Evolutionary conservation across 2,329 filamentous ascomycete species (phyloP).

Genomic region (Paracamarosporium sp.): DNA sequence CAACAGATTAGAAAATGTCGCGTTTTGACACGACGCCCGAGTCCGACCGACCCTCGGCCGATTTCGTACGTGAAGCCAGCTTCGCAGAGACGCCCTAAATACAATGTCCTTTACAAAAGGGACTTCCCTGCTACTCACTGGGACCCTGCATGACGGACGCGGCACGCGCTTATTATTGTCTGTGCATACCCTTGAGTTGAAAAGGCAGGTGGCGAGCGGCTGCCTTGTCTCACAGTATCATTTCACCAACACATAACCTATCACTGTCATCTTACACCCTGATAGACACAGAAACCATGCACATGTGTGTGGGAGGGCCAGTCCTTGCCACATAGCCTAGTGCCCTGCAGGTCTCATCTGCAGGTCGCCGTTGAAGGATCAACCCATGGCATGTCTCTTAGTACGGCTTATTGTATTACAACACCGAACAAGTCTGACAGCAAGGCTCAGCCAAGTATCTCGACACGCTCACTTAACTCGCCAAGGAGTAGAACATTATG

Average conservation of each 20-base stretch:
- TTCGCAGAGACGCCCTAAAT: no score
- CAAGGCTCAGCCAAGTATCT: background rate
- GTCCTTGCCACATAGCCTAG: background rate
- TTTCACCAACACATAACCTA: background rate
- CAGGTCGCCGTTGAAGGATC: background rate
- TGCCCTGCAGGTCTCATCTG: background rate
- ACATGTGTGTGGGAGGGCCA: background rate
- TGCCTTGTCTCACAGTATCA: background rate
- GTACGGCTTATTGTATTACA: background rate
- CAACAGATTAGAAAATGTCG: background rate
- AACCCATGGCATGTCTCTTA: background rate
- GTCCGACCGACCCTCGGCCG: background rate
- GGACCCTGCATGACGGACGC: background rate
- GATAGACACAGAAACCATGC: background rate
- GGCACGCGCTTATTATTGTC: conserved; percentile 2
- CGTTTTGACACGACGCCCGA: background rate
- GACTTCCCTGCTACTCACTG: background rate
- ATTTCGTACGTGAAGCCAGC: background rate
- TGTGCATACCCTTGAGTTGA: background rate
- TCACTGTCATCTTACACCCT: background rate
- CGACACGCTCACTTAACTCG: background rate
- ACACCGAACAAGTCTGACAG: background rate
- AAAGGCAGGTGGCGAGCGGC: background rate
- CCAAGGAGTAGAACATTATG: background rate
- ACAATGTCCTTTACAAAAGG: no score